phyloP scores from a whole-genome alignment of 345 rosid species.

The Geranium rotundifolium region DNA sequence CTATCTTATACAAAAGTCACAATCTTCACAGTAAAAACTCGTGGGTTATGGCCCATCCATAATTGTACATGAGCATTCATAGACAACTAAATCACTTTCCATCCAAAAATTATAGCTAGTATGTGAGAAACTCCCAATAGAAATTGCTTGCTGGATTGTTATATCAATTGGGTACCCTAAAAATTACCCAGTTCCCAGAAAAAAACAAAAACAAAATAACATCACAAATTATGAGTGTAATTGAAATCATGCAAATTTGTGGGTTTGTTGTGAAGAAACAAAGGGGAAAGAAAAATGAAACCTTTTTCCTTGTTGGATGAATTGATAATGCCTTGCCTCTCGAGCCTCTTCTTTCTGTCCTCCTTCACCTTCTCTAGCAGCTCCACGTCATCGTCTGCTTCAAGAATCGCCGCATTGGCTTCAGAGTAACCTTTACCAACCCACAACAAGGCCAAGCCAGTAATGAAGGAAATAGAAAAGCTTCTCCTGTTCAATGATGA shows the following conservation, averaged over 20 bases:
- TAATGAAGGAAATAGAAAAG: constrained; percentile 36
- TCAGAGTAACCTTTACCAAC: constrained; percentile 17
- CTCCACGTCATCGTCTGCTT: constrained; percentile 89
- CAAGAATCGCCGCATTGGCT: constrained; percentile 75
- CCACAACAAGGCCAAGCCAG: constrained; percentile 35
- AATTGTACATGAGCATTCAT: too few species aligned
- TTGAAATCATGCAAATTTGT: neutral
- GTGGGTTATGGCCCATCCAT: neutral
- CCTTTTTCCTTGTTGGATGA: constrained; percentile 70
- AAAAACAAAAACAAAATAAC: too few species aligned
- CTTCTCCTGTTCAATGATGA: constrained; percentile 37
- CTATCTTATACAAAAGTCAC: neutral
- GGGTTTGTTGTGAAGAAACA: neutral
- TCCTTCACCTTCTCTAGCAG: constrained; percentile 72
- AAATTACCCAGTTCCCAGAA: too few species aligned
- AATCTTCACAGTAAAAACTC: neutral
- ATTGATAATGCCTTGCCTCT: constrained; percentile 63
- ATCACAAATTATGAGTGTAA: too few species aligned
- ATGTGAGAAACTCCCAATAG: too few species aligned
- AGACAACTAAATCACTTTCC: neutral
- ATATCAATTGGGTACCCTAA: too few species aligned
- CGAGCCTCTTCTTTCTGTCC: constrained; percentile 80
- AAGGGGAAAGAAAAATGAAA: constrained; percentile 9
- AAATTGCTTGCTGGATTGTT: too few species aligned
- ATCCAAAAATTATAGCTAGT: too few species aligned